phyloP scores from a whole-genome alignment of 116 monocot species.

The Phalaenopsis hybrid region DNA sequence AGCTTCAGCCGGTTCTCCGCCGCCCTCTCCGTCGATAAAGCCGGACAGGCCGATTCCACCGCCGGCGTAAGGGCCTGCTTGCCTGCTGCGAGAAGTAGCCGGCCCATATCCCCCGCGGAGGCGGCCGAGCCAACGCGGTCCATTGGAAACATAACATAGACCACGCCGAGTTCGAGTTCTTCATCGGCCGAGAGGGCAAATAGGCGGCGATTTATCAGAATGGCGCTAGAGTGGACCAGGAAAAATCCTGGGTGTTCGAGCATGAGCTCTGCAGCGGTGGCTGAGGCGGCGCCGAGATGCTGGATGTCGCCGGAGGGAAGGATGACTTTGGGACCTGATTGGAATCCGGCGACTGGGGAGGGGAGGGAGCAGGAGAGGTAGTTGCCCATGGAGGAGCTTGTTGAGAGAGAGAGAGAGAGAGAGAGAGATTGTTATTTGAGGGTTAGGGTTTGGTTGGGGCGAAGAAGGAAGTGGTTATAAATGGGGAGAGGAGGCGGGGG shows the following conservation, averaged over 20 bases:
- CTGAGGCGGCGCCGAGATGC: not conserved
- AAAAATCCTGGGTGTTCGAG: constrained; percentile 22
- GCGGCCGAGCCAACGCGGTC: constrained; percentile 27
- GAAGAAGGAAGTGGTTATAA: not conserved
- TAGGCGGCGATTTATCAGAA: constrained; percentile 5
- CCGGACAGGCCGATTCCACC: not conserved
- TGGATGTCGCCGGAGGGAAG: constrained; percentile 13
- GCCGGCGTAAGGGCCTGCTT: constrained; percentile 4
- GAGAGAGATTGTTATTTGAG: not conserved
- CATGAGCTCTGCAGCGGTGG: constrained; percentile 24
- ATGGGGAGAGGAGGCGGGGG: not conserved
- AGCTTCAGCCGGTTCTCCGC: not conserved
- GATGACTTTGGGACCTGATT: not conserved
- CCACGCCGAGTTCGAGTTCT: constrained; percentile 14
- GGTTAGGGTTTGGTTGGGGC: not conserved
- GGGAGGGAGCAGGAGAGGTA: constrained; percentile 12
- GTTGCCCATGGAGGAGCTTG: constrained; percentile 13
- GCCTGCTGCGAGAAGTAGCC: constrained; percentile 19
- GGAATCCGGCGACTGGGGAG: not conserved
- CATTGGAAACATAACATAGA: constrained; percentile 58
- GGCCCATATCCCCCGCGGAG: constrained; percentile 29
- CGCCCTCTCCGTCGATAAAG: not conserved
- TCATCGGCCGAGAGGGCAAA: constrained; percentile 17
- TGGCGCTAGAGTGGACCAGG: constrained; percentile 14
- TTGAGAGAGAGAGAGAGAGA: not conserved